A percentile compares a stretch with the other conserved stretches of the same genome.
phyloP scores from a whole-genome alignment of 2,329 filamentous ascomycete species.

The Lasiodiplodia citricola region DNA sequence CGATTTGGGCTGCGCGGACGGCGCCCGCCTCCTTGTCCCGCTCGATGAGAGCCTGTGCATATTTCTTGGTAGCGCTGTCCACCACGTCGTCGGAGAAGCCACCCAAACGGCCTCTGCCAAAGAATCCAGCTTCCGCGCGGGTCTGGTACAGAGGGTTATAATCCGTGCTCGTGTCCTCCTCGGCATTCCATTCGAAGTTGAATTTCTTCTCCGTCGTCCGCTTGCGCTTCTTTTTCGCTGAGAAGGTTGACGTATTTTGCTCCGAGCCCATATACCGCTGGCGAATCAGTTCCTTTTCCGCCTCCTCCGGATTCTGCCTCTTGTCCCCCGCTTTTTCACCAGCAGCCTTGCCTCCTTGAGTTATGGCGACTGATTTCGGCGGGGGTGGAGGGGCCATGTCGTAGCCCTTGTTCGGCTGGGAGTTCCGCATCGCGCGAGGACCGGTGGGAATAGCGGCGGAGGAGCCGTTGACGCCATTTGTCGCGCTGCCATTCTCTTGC shows the following conservation, averaged over 20 bases:
- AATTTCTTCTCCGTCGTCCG: constrained; percentile 96
- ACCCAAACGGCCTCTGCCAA: constrained; percentile 69
- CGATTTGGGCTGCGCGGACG: constrained; percentile 75
- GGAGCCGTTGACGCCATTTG: constrained; percentile 28
- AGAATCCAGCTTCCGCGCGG: constrained; percentile 70
- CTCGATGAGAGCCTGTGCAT: constrained; percentile 73
- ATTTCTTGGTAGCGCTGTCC: constrained; percentile 58
- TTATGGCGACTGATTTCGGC: constrained; percentile 47
- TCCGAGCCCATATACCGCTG: constrained; percentile 92
- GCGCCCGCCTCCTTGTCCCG: constrained; percentile 77
- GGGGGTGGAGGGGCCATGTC: constrained; percentile 61
- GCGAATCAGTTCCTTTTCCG: constrained; percentile 75
- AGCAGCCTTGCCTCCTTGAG: constrained; percentile 9
- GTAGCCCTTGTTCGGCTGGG: constrained; percentile 49
- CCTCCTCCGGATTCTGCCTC: constrained; percentile 56
- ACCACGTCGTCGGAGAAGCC: constrained; percentile 67
- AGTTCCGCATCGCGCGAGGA: constrained; percentile 57
- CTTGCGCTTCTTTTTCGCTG: constrained; percentile 93
- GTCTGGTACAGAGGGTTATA: constrained; percentile 82
- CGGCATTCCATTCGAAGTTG: constrained; percentile 96
- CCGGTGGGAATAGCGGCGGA: constrained; percentile 55
- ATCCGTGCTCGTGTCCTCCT: constrained; percentile 87
- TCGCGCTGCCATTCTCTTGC: constrained; percentile 25
- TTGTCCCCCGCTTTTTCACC: constrained; percentile 37
- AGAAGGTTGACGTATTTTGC: constrained; percentile 85